These are phyloP conservation scores for Zygoascus bituminiphila DNA, from an alignment of 805 yeast species.

Conservation along the genomic window DNA sequence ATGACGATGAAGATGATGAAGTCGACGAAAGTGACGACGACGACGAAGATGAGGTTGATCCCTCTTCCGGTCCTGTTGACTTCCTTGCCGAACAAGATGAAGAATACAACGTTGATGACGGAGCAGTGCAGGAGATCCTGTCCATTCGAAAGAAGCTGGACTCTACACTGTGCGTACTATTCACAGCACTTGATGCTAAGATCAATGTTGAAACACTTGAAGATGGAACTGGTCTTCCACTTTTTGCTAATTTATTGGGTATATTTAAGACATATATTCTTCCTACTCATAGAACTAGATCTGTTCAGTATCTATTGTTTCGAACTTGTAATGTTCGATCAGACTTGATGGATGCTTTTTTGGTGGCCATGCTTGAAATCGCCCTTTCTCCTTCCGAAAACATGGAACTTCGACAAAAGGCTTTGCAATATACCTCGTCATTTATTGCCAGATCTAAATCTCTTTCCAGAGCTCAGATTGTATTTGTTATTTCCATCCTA, in stretches of 20 bases:
- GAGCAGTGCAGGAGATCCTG: slow-evolving; percentile 27
- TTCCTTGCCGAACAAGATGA: slow-evolving; percentile 17
- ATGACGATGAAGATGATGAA: slow-evolving; percentile 37
- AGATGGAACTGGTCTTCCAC: slow-evolving; percentile 54
- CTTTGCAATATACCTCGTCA: slow-evolving; percentile 86
- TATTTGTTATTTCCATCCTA: slow-evolving; percentile 73
- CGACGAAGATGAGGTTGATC: slow-evolving; percentile 29
- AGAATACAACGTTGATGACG: slow-evolving; percentile 28
- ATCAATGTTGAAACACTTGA: slow-evolving; percentile 45
- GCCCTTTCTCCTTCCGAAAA: slow-evolving; percentile 66
- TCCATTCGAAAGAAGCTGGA: slow-evolving; percentile 58
- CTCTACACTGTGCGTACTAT: slow-evolving; percentile 49
- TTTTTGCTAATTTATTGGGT: slow-evolving; percentile 67
- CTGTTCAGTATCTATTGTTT: slow-evolving; percentile 78
- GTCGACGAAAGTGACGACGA: slow-evolving; percentile 26
- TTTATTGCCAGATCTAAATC: slow-evolving; percentile 80
- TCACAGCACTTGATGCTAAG: slow-evolving; percentile 41
- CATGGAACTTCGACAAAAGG: slow-evolving; percentile 70
- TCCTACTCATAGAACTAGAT: slow-evolving; percentile 87
- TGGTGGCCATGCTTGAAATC: slow-evolving; percentile 73
- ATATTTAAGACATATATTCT: slow-evolving; percentile 74
- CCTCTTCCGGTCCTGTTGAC: slow-evolving; percentile 6
- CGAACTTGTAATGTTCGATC: slow-evolving; percentile 72
- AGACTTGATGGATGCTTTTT: slow-evolving; percentile 75
- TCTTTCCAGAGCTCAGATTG: slow-evolving; percentile 61